These are phyloP conservation scores for Saitozyma podzolica DNA, from an alignment of 768 basidiomycete genomes.

Conservation along the genomic window DNA sequence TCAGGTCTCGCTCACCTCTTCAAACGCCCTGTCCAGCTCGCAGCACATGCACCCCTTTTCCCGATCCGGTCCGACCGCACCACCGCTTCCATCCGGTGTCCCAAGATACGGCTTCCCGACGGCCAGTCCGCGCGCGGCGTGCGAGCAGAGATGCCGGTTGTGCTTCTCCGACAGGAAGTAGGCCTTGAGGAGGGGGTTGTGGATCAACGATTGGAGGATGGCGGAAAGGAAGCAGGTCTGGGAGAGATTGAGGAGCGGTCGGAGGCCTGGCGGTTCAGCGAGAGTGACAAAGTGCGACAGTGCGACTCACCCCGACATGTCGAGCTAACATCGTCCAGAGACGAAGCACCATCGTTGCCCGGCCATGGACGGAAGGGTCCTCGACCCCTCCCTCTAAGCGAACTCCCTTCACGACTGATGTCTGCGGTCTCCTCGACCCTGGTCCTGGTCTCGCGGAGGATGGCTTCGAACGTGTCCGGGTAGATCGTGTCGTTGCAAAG, in stretches of 20 bases:
- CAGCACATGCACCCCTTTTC: constrained; percentile 71
- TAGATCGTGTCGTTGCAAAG: constrained; percentile 76
- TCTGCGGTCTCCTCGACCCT: constrained; percentile 34
- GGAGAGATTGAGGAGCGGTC: constrained; percentile 82
- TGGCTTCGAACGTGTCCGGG: constrained; percentile 59
- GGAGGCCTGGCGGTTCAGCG: constrained; percentile 60
- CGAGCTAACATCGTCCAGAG: constrained; percentile 58
- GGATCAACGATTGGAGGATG: constrained; percentile 81
- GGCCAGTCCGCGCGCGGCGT: constrained; percentile 20
- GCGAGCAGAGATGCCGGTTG: constrained; percentile 57
- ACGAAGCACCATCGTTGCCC: constrained; percentile 55
- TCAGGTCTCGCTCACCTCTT: constrained; percentile 41
- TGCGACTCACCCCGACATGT: constrained; percentile 69
- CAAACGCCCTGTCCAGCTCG: constrained; percentile 75
- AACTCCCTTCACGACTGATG: constrained; percentile 5
- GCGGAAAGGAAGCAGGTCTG: constrained; percentile 94
- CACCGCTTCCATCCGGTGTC: constrained; percentile 6
- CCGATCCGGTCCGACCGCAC: constrained; percentile 10
- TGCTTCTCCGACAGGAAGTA: constrained; percentile 91
- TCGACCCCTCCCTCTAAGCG: neutral
- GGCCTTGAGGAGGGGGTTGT: constrained; percentile 84
- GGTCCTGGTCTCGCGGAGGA: constrained; percentile 28
- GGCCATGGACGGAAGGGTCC: constrained; percentile 55
- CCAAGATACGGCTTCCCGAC: constrained; percentile 51
- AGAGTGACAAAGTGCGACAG: constrained; percentile 11